A percentile compares a stretch with the other conserved stretches of the same genome.
These are phyloP conservation scores for Iris pallida DNA, from an alignment of 116 monocot genomes.

Conservation along the genomic window DNA sequence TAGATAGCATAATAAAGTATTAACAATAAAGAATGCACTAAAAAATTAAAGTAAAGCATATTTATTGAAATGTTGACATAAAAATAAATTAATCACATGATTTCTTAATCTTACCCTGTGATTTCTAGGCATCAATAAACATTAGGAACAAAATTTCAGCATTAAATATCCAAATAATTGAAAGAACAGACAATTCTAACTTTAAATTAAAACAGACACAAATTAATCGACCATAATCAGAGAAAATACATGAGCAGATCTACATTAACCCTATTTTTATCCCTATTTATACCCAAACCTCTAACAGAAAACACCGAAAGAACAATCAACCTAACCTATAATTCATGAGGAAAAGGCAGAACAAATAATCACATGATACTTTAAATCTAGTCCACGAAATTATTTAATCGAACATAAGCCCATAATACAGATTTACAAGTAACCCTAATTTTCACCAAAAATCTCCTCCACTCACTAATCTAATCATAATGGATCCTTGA, in stretches of 20 bases:
- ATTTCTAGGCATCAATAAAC: too few species aligned
- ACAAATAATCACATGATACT: not conserved
- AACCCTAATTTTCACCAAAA: constrained; percentile 1
- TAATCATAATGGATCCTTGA: not conserved
- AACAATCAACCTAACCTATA: not conserved
- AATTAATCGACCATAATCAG: not conserved
- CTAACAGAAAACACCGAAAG: not conserved
- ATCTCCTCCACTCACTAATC: not conserved
- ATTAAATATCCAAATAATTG: not conserved
- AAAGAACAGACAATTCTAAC: not conserved
- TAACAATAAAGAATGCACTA: not conserved
- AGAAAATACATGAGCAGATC: not conserved
- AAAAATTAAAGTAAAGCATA: not conserved
- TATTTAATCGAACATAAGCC: too few species aligned
- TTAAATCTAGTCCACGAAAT: too few species aligned
- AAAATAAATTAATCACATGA: too few species aligned
- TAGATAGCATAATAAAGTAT: not conserved
- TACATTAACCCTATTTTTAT: not conserved
- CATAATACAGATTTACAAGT: too few species aligned
- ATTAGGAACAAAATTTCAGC: not conserved
- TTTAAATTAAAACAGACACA: not conserved
- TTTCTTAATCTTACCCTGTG: too few species aligned
- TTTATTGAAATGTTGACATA: not conserved
- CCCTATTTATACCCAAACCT: not conserved
- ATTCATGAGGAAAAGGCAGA: not conserved